Conservation (phyloP, 768 basidiomycete species). For the Sarcodon sp. region DNA sequence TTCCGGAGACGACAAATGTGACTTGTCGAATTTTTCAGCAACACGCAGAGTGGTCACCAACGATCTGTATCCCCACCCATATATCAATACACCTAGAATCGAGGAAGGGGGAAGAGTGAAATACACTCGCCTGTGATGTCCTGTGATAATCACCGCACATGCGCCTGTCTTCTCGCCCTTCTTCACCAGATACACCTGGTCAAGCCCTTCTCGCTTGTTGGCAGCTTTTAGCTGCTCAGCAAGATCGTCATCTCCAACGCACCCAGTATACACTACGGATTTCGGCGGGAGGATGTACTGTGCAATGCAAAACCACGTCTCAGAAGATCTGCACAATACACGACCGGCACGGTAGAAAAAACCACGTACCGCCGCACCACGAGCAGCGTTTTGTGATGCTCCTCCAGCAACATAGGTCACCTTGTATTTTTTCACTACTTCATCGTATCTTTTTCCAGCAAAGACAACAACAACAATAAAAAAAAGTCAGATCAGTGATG, state of each 20-base stretch:
- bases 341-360: conserved; percentile 4
- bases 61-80: conserved; percentile 36
- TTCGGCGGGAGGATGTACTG: conserved; percentile 84
- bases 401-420: conserved; percentile 94
- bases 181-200: conserved; percentile 82
- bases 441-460: conserved; percentile 62
- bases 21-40: conserved; percentile 80
- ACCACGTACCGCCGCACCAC: conserved; percentile 79
- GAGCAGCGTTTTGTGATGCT: conserved; percentile 92
- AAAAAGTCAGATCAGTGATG: not conserved
- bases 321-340: not conserved
- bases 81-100: not conserved
- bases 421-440: conserved; percentile 62
- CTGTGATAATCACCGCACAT: conserved; percentile 92
- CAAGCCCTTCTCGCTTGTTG: conserved; percentile 85
- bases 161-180: conserved; percentile 86
- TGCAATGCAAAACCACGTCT: conserved; percentile 4
- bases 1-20: conserved; percentile 64
- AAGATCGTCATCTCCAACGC: conserved; percentile 88
- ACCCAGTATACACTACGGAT: conserved; percentile 90
- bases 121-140: conserved; percentile 37
- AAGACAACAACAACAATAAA: not conserved
- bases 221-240: conserved; percentile 80
- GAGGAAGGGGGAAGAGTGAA: not conserved
- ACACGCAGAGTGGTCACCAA: conserved; percentile 84